These are phyloP conservation scores for Abelmoschus esculentus DNA, from an alignment of 345 rosid genomes.

Conservation along the genomic window DNA sequence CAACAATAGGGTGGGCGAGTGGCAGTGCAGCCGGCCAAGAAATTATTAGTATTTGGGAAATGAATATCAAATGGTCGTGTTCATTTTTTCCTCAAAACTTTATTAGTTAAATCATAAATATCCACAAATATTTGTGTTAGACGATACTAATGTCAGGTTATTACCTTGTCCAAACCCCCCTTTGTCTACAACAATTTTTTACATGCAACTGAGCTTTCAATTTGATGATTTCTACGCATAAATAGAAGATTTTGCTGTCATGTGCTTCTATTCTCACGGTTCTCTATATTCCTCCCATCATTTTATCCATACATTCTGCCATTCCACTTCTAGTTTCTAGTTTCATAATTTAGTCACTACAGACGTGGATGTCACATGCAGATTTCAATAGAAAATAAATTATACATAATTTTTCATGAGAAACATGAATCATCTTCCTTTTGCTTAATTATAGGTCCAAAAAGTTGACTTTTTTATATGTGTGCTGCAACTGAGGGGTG, in stretches of 20 bases:
- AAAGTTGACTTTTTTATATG: not conserved
- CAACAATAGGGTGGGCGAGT: not conserved
- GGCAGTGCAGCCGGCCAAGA: constrained; percentile 4
- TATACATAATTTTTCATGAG: not conserved
- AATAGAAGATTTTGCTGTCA: not conserved
- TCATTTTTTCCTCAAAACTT: not conserved
- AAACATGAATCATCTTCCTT: not conserved
- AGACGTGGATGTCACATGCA: not conserved
- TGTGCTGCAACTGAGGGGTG: constrained; percentile 6
- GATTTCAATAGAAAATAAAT: not conserved
- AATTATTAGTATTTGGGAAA: not conserved
- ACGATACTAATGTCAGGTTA: not conserved
- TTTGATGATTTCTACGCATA: constrained; percentile 35
- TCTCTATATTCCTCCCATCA: not conserved
- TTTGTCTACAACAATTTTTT: not conserved
- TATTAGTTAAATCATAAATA: constrained; percentile 16
- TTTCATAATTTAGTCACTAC: not conserved
- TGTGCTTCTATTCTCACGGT: not conserved
- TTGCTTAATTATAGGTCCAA: not conserved
- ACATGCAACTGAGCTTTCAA: constrained; percentile 30
- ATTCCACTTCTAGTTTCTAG: not conserved
- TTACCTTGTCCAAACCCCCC: constrained; percentile 9
- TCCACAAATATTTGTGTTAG: constrained; percentile 13
- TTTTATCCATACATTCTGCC: not conserved
- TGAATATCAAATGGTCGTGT: constrained; percentile 9